Conservation (phyloP, 2,329 filamentous ascomycete species). For the Fusarium multiceps region DNA sequence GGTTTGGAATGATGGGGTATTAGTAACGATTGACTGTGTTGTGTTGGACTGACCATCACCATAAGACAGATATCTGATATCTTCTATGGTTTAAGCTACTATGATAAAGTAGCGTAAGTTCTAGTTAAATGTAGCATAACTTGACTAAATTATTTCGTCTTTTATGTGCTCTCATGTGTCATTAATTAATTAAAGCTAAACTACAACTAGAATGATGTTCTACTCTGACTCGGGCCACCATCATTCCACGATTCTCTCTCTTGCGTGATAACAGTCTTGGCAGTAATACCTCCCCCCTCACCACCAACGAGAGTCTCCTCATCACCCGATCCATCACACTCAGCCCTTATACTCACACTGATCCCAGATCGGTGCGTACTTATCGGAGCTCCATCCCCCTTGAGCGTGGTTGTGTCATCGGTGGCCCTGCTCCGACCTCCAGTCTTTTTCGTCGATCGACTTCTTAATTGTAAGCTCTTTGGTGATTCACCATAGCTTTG, state of each 20-base stretch:
- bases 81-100: no score
- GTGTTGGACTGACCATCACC: no score
- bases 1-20: no score
- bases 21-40: no score
- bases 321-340: neutral
- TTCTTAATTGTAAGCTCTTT: neutral
- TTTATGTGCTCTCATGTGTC: neutral
- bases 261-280: neutral
- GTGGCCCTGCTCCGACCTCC: neutral
- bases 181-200: neutral
- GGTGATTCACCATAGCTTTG: neutral
- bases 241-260: neutral
- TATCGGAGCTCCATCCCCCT: neutral
- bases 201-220: neutral
- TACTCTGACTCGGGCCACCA: neutral
- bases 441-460: neutral
- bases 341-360: neutral
- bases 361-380: neutral
- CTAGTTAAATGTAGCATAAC: no score
- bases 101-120: no score
- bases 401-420: neutral
- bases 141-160: no score
- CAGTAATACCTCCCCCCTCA: neutral
- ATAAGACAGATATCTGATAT: no score
- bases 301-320: neutral